Base-by-base conservation (phyloP, 192 early-diverging fungal species). In the Coemansia sp. region DNA sequence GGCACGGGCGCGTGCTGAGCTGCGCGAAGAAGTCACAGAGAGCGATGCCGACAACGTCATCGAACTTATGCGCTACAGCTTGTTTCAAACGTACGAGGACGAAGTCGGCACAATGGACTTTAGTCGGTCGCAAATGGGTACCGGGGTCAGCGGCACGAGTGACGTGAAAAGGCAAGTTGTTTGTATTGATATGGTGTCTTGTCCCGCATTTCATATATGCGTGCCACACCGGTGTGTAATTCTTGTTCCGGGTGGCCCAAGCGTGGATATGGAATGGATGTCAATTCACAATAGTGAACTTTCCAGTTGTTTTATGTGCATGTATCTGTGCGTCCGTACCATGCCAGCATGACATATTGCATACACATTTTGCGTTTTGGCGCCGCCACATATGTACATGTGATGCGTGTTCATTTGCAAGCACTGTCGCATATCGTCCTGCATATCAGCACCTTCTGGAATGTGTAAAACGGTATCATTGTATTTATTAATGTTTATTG, bases 1-100 rank as follows among this genome's bases (percentile, higher is more conserved):
- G 81, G 93, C 92, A 0, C 81, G 90, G 8, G 93, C 93, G 0
- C 82, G 90, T 0, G 83, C 85, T 11, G 93, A 91, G 71, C 75
- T 94, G 52, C 86, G 93, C 8, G 86, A 88, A 38, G 58, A 75
- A n/a, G 91, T 92, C 1, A 91, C 87, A 0, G 69, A 76, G 24
- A 58, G 76, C 11, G 93, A 94, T 67, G 93, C 89, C 9, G 70
- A 83, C 55, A 90, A 94, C 74, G 88, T 92, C 19, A 69, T 91
- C 25, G 87, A 93, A 38, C 86, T 94, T 50, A 88, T 94, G 91
- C 83, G 86, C 47, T 74, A 80, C 62, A 87, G 85, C 72, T 50
- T 87, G 50, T 85, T 86, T 69, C 78, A 86, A 59, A 84, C 81
- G 5, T 82, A 83, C 41, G 76, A 87, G 52, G 83, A 89, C 62